Base-by-base conservation (phyloP, 2,329 filamentous ascomycete species). In the Calycina herbarum region DNA sequence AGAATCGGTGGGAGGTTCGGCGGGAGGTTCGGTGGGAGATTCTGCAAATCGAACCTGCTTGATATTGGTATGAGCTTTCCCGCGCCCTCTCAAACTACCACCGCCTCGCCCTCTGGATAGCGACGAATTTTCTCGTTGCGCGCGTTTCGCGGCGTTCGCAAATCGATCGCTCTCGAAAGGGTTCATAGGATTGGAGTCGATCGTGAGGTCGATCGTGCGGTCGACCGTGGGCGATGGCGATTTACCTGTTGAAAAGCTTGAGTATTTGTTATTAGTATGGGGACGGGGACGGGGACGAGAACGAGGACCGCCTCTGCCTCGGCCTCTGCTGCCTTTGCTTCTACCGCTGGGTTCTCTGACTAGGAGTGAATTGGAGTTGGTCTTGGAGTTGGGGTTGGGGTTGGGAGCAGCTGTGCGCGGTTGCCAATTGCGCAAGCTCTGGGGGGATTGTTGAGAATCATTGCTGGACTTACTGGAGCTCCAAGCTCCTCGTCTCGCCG, bases 91-190 rank as follows among this genome's bases (percentile, higher is more conserved):
- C 24, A 51, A 24, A 54, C 10, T 65, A 27, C 66, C 64, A 3
- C 72, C 13, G 38, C 38, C 71, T 67, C 71, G 63, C 24, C 63
- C 66, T 48, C 68, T 74, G 45, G 56, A 58, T 58, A 65, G 66
- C 42, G 65, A 65, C 31, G 65, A 67, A 40, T 66, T 71, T 58
- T 71, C 69, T 62, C 71, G 64, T 54, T 73, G 71, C 57, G 69
- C 66, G 45, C 75, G 70, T 65, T 75, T 76, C 29, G 75, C 71
- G 42, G 74, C 74, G 73, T 76, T 76, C 66, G 75, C 71, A 57
- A 70, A 67, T 67, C 74, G 71, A 40, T 75, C 74, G 65, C 67
- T 56, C 61, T 75, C 73, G 69, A 75, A 76, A 33, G 68, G 58
- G 62, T 73, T 70, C 24, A 69, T 38, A 17, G 65, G 13, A 38